Conservation (phyloP, 108 stramenopile species). For the Stephanodiscus minutulus region DNA sequence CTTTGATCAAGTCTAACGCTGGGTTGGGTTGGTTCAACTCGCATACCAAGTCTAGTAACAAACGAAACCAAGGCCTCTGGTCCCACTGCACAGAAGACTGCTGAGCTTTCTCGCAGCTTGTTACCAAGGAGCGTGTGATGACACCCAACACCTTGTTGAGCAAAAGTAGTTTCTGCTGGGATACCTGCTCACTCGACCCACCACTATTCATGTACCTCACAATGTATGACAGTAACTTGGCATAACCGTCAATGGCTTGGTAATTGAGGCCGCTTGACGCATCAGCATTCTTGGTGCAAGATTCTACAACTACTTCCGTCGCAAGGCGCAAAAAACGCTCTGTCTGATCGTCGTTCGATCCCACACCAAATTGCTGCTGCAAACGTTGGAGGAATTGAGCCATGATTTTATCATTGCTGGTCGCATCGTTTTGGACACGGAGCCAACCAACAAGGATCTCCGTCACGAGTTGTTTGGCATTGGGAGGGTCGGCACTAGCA, state of each 20-base stretch:
- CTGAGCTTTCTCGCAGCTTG: conserved; percentile 64
- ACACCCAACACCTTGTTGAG: conserved; percentile 92
- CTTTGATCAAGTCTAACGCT: conserved; percentile 67
- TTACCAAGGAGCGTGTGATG: conserved; percentile 81
- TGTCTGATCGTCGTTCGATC: conserved; percentile 88
- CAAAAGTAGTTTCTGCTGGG: conserved; percentile 73
- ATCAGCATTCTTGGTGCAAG: conserved; percentile 68
- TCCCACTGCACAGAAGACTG: conserved; percentile 68
- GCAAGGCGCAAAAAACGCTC: conserved; percentile 96
- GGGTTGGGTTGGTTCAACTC: conserved; percentile 92
- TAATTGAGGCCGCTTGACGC: conserved; percentile 67
- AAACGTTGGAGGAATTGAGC: conserved; percentile 90
- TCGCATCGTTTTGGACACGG: conserved; percentile 84
- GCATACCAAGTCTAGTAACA: conserved; percentile 91
- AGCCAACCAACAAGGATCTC: conserved; percentile 95
- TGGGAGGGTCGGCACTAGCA: conserved; percentile 73
- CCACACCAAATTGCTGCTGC: conserved; percentile 86
- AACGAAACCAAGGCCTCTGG: conserved; percentile 97
- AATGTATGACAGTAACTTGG: conserved; percentile 89
- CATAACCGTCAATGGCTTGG: conserved; percentile 90
- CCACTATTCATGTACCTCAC: conserved; percentile 82
- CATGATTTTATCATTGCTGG: conserved; percentile 86
- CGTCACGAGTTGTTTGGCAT: conserved; percentile 87
- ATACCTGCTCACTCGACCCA: conserved; percentile 61
- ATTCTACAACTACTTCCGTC: conserved; percentile 88